These are phyloP conservation scores for Ogataea ganodermae DNA, from an alignment of 805 yeast genomes.

Conservation along the genomic window DNA sequence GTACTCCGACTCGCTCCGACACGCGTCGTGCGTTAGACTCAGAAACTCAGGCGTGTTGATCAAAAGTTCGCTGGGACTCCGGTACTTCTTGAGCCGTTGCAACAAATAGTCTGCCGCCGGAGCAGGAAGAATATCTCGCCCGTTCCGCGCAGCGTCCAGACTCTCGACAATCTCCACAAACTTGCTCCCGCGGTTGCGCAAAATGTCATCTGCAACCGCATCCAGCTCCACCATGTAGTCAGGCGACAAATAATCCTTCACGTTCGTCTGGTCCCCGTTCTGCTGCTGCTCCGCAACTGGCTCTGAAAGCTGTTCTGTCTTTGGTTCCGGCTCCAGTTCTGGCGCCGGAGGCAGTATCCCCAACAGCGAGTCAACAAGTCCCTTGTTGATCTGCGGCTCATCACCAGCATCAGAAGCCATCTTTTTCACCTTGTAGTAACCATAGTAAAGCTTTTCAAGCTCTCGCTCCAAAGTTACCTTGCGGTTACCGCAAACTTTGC, in stretches of 20 bases:
- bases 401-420: slow-evolving; percentile 39
- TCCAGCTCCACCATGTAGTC: slow-evolving; percentile 16
- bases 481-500: slow-evolving; percentile 77
- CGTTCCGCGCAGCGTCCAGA: slow-evolving; percentile 56
- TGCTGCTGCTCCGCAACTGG: not conserved
- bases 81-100: slow-evolving; percentile 26
- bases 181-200: slow-evolving; percentile 74
- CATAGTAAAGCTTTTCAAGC: slow-evolving; percentile 70
- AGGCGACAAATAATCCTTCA: not conserved
- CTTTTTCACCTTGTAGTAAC: slow-evolving; percentile 52
- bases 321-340: slow-evolving; percentile 3
- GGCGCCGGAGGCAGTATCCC: slow-evolving; percentile 22
- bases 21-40: slow-evolving; percentile 35
- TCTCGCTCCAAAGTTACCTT: slow-evolving; percentile 73
- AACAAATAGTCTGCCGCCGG: slow-evolving; percentile 28
- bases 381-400: slow-evolving; percentile 35
- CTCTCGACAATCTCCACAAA: slow-evolving; percentile 81
- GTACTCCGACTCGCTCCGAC: slow-evolving; percentile 34
- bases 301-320: not conserved
- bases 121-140: slow-evolving; percentile 26
- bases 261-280: not conserved
- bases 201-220: slow-evolving; percentile 75
- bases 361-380: slow-evolving; percentile 30
- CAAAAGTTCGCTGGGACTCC: slow-evolving; percentile 2
- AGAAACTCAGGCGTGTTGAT: slow-evolving; percentile 4